phyloP scores from a whole-genome alignment of 2,329 filamentous ascomycete genomes.

The Moelleriella libera region DNA sequence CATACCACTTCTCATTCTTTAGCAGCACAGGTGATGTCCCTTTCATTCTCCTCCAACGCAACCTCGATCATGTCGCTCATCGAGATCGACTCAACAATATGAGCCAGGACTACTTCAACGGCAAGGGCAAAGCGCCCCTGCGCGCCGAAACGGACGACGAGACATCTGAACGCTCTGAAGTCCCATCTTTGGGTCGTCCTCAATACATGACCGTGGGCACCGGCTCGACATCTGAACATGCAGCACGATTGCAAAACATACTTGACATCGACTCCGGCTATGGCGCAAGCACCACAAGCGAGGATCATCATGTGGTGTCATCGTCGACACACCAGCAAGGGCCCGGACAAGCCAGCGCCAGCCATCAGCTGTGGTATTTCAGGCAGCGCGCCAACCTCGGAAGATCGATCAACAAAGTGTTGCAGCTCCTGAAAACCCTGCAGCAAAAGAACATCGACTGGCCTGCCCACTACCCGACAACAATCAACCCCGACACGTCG shows the following conservation, averaged over 20 bases:
- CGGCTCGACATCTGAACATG: constrained; percentile 69
- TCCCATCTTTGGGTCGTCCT: constrained; percentile 24
- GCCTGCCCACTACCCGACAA: constrained; percentile 90
- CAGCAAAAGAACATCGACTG: constrained; percentile 83
- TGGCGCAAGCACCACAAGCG: constrained; percentile 62
- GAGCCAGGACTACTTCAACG: constrained; percentile 45
- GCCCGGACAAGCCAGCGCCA: constrained; percentile 56
- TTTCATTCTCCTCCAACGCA: neutral
- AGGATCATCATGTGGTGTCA: constrained; percentile 29
- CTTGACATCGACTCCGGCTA: constrained; percentile 87
- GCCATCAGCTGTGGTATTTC: constrained; percentile 92
- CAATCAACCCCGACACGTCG: constrained; percentile 39
- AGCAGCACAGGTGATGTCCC: neutral
- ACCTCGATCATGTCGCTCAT: constrained; percentile 19
- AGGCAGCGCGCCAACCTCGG: constrained; percentile 78
- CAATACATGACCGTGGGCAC: constrained; percentile 81
- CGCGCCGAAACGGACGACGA: constrained; percentile 15
- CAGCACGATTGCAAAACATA: constrained; percentile 64
- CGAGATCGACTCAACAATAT: constrained; percentile 26
- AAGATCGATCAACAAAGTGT: constrained; percentile 72
- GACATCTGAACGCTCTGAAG: constrained; percentile 10
- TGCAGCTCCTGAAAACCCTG: constrained; percentile 69
- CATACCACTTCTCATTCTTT: neutral
- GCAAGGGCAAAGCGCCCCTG: constrained; percentile 36
- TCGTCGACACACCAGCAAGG: constrained; percentile 23